Base-by-base conservation (phyloP, 78 protist genomes). In the Dictyostelium brefeldianum region DNA sequence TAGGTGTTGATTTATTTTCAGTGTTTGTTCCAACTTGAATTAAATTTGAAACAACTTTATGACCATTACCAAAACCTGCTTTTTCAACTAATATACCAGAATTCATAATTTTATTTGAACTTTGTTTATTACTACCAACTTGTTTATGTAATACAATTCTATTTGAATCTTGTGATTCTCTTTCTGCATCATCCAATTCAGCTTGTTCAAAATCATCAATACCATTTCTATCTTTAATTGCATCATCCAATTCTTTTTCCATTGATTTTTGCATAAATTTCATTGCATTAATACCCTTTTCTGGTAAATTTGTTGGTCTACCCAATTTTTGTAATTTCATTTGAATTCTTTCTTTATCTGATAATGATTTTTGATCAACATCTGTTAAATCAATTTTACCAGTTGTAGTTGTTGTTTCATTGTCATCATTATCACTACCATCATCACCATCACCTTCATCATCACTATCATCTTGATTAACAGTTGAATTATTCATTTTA, bases 221-320 rank as follows among this genome's bases (percentile, higher is more conserved):
- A 25, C 78, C 74, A 31, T 71, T 74, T 43, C 25, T 67, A 9
- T 57, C 12, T 62, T 74, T 62, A 12, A 87, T 12, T 29, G 43
- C 22, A 20, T 64, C 14, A 64, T 87, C 93, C 5, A 87, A 62
- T 36, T 87, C 93, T 27, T 59, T 80, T 80, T 87, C 93, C 80
- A 87, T 25, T 12, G 46, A 46, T 9, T 56, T 59, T 87, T 87
- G 93, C 93, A 87, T 87, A 20, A 87, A 87, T 70, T 87, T 87
- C 85, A 87, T 74, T 46, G 83, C 93, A n/a, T 87, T 87, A n/a
- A 87, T 87, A 50, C 93, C 93, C n/a, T 74, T 87, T 9, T 87
- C 93, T 25, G 81, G 59, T 3, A 59, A 15, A 43, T 47, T 29
- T 0, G 87, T 29, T 62, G 73, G 18, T 80, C 53, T 77, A 17